Base-by-base conservation (phyloP, 352 stramenopile genomes). In the Saprolegnia parasitica region DNA sequence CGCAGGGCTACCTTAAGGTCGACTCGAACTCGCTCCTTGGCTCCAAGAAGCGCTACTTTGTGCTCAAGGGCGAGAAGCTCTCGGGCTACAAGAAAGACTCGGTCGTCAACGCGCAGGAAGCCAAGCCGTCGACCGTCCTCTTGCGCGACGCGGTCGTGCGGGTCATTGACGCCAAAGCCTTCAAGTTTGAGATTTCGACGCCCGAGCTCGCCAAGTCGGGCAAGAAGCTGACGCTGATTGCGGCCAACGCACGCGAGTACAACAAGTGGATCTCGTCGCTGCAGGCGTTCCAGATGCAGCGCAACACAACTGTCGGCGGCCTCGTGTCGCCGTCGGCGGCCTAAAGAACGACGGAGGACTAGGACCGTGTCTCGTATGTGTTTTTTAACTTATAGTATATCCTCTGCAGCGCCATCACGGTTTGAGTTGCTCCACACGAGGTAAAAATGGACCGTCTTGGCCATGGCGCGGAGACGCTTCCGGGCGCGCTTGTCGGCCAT, bases 1-100 rank as follows among this genome's bases (percentile, higher is more conserved):
- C 86, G 42, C 86, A 94, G 65, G 86, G 86, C 0, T 72, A 86
- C 55, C 76, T 94, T 32, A 94, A 94, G 67, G 86, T 94, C 29
- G 83, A 85, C 21, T 87, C 81, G 71, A 90, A 80, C 67, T 8
- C 82, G 82, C 24, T 94, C 70, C 81, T 94, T 45, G 86, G 83
- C 32, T 88, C 86, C 26, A 94, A 94, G 80, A 91, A 92, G 67
- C 84, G 86, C 45, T 94, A 89, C 76, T 94, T 94, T 62, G 76
- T 90, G 57, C 75, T 90, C 56, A 81, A 83, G 20, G 81, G 81
- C 72, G 78, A 81, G 55, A 68, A 74, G 20, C 74, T 90, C 26
- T 88, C 80, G 15, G 81, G 81, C 26, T 90, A 86, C 77, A 90
- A 90, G 76, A 89, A 88, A 63, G 83, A 90, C 73, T 84, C 73